phyloP scores from a whole-genome alignment of 306 rosid genomes.

The Medicago ruthenica region DNA sequence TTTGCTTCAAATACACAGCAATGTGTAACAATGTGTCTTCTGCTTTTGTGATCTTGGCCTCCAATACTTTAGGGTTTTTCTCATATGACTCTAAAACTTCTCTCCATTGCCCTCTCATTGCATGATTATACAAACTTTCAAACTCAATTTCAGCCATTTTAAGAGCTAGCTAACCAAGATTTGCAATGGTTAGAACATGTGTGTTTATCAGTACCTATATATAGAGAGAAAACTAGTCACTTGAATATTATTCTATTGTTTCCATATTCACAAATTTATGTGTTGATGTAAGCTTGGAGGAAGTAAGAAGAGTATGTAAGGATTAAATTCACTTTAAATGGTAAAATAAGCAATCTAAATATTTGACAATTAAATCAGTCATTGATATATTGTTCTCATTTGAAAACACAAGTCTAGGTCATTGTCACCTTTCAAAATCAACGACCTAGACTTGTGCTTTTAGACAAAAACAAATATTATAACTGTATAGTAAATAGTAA shows the following conservation, averaged over 20 bases:
- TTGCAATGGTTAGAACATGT: background rate
- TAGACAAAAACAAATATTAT: too few species aligned
- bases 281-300: background rate
- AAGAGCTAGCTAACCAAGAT: background rate
- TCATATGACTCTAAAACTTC: conserved; percentile 40
- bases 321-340: background rate
- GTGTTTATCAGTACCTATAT: conserved; percentile 7
- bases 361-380: background rate
- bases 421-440: too few species aligned
- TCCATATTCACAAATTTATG: background rate
- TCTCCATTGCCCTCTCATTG: conserved; percentile 47
- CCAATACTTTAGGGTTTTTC: conserved; percentile 29
- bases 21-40: conserved; percentile 52
- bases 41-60: conserved; percentile 49
- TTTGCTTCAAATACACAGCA: conserved; percentile 50
- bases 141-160: conserved; percentile 42
- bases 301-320: conserved; percentile 8
- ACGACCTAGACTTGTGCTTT: too few species aligned
- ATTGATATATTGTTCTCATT: too few species aligned
- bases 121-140: conserved; percentile 40
- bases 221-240: background rate
- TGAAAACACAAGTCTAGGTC: background rate
- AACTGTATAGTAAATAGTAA: too few species aligned
- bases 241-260: conserved; percentile 18
- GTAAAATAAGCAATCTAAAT: background rate